Base-by-base conservation (phyloP, 2,329 filamentous ascomycete genomes). In the Botryotinia narcissicola region DNA sequence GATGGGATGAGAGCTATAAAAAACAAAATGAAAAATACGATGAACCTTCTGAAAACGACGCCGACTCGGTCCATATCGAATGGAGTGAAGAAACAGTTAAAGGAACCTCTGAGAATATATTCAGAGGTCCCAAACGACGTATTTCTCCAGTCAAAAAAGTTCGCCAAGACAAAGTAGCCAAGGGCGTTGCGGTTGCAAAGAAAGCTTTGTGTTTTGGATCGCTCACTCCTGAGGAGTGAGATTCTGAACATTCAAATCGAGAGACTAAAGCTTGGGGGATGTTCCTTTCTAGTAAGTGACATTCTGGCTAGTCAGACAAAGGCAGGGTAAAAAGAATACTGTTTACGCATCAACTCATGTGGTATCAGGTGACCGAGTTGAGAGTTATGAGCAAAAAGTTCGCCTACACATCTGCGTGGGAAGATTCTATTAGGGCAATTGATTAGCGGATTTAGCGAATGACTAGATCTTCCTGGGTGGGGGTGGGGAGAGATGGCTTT, bases 321-420 rank as follows among this genome's bases (percentile, higher is more conserved):
- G 9, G 0, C 0, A 14, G 1, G 4, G 2, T 29, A 18, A 1
- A 20, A 2, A 1, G 0, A 46, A 5, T 29, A 14, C 1, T 64
- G 5, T 32, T 64, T 1, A 22, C 20, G n/a, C 9, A 44, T 14
- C 4, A 12, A 64, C 5, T 12, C 1, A 10, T 20, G 1, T 20
- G 18, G 12, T 1, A 25, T 32, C 40, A 22, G 4, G 5, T 20
- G 32, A 46, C 10, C 2, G 10, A 29, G 10, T 20, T 8, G 9
- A 29, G n/a, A 64, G 8, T 22, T 25, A 4, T 61, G 5, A 1
- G n/a, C 5, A 2, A n/a, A 40, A 16, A 6, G 4, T 16, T 25
- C 4, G 14, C 10, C 12, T n/a, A 3, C 1, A 37, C 1, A 25
- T 2, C 12, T 61, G 16, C 40, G 12, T 16, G 59, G 12, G 6